phyloP scores from a whole-genome alignment of 768 basidiomycete species.

The Serendipita indica region DNA sequence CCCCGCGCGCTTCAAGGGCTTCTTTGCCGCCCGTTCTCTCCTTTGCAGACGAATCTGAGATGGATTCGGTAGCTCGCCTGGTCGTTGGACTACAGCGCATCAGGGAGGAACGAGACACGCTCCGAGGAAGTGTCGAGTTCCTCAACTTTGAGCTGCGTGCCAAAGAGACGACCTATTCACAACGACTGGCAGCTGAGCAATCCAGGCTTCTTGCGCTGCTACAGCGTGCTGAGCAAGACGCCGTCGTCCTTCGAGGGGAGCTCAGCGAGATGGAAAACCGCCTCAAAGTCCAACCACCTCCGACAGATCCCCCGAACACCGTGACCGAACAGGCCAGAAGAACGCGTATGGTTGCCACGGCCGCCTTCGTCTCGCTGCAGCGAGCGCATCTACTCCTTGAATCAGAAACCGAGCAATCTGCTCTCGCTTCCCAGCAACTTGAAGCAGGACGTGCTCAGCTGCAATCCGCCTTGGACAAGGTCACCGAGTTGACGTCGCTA shows the following conservation, averaged over 20 bases:
- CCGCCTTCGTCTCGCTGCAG: background rate
- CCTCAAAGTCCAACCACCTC: too few relatives aligned
- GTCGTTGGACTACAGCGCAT: constrained; percentile 4
- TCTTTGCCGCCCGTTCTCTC: background rate
- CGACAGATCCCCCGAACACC: too few relatives aligned
- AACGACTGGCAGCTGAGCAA: background rate
- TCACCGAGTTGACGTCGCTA: background rate
- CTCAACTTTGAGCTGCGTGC: constrained; percentile 4
- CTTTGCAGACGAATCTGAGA: background rate
- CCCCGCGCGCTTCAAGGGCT: background rate
- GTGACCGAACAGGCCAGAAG: background rate
- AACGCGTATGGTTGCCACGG: background rate
- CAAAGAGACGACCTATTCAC: background rate
- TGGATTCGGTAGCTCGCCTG: constrained; percentile 1
- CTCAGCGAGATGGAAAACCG: background rate
- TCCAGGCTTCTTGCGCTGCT: background rate
- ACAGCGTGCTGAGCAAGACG: background rate
- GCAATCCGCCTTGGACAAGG: background rate
- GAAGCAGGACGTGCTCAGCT: background rate
- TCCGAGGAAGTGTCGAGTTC: constrained; percentile 1
- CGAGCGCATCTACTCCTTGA: background rate
- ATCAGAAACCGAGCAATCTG: background rate
- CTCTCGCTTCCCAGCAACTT: background rate
- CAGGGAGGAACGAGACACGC: background rate
- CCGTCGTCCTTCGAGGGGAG: background rate